Conservation (phyloP, 805 yeast genomes). For the Monosporozyma unispora region DNA sequence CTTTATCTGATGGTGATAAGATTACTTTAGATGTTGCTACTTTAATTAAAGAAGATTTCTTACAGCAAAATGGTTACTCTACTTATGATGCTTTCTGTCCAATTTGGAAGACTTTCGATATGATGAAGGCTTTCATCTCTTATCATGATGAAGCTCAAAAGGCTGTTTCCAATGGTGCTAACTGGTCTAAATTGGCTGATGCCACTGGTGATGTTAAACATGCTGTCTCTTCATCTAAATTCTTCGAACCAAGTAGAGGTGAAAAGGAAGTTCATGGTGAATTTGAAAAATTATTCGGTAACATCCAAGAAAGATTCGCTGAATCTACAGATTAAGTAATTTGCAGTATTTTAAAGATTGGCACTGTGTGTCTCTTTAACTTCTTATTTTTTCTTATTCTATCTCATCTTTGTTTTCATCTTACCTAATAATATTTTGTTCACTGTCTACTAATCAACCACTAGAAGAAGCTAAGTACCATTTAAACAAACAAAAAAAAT, state of each 20-base stretch:
- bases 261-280: conserved; percentile 65
- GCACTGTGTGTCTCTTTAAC: neutral
- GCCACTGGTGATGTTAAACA: conserved; percentile 88
- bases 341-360: neutral
- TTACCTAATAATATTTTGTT: neutral
- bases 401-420: neutral
- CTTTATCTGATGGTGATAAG: conserved; percentile 92
- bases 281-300: conserved; percentile 64
- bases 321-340: conserved; percentile 75
- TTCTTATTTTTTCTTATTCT: neutral
- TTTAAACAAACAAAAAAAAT: too few species aligned
- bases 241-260: conserved; percentile 92
- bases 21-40: conserved; percentile 89
- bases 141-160: conserved; percentile 97
- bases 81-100: conserved; percentile 98
- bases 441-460: neutral
- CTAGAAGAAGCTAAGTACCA: neutral
- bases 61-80: conserved; percentile 99
- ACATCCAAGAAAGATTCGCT: conserved; percentile 83
- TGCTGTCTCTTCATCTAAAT: conserved; percentile 87
- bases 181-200: conserved; percentile 88
- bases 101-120: conserved; percentile 95
- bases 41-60: conserved; percentile 92
- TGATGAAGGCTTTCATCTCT: conserved; percentile 91
- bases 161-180: conserved; percentile 87